phyloP scores from a whole-genome alignment of 257 asterid species.

The Nicotiana tabacum region DNA sequence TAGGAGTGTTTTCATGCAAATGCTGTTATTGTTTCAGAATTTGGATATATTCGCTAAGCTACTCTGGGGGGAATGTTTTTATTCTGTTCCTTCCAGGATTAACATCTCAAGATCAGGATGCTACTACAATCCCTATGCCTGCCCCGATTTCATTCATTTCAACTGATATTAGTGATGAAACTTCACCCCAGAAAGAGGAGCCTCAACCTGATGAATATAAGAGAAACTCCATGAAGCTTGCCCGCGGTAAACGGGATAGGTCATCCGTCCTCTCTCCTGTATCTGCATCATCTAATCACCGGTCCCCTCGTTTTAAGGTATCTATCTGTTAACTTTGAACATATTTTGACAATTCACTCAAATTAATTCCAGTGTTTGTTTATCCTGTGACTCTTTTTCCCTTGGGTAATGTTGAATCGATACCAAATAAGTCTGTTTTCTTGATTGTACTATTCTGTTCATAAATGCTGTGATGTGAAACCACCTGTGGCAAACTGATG shows the following conservation, averaged over 20 bases:
- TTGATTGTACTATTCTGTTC: neutral
- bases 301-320: constrained; percentile 69
- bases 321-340: neutral
- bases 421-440: neutral
- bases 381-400: neutral
- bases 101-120: constrained; percentile 38
- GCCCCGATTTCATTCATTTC: constrained; percentile 57
- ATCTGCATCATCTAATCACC: constrained; percentile 58
- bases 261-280: constrained; percentile 40
- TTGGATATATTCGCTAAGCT: constrained; percentile 6
- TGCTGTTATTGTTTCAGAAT: constrained; percentile 24
- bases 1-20: neutral
- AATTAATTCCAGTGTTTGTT: neutral
- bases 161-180: constrained; percentile 42
- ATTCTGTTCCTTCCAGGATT: constrained; percentile 34
- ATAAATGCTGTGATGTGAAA: neutral
- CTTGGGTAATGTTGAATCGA: neutral
- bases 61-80: constrained; percentile 15
- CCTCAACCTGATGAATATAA: constrained; percentile 29
- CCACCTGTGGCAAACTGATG: neutral
- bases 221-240: constrained; percentile 36
- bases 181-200: constrained; percentile 36
- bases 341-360: neutral
- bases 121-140: constrained; percentile 38
- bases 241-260: constrained; percentile 26